A percentile compares a stretch with the other conserved stretches of the same genome.
Conservation (phyloP, 345 rosid genomes). For the Acer negundo region DNA sequence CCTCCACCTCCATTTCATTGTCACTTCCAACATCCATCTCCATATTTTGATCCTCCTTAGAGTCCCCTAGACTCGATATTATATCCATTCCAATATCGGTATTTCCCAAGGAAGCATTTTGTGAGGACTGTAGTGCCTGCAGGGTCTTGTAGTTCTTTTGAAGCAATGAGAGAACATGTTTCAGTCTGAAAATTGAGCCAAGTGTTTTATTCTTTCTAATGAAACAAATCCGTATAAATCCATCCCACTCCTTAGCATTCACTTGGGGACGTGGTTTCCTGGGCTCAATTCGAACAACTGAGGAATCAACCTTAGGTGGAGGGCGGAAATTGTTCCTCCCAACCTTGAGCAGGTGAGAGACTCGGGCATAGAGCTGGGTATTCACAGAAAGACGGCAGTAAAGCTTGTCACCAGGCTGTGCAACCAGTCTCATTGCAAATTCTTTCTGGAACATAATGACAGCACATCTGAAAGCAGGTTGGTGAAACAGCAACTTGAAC, state of each 20-base stretch:
- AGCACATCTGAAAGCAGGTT: constrained; percentile 83
- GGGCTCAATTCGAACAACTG: constrained; percentile 90
- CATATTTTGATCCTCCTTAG: constrained; percentile 50
- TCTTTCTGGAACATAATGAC: constrained; percentile 93
- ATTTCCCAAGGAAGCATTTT: constrained; percentile 20
- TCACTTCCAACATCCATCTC: constrained; percentile 51
- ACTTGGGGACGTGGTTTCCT: constrained; percentile 70
- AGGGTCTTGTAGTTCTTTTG: constrained; percentile 88
- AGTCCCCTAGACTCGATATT: constrained; percentile 27
- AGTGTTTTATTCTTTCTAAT: constrained; percentile 88
- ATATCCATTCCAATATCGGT: constrained; percentile 29
- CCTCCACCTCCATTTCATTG: constrained; percentile 37
- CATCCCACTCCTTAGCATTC: constrained; percentile 86
- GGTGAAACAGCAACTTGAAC: constrained; percentile 77
- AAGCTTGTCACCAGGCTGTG: constrained; percentile 82
- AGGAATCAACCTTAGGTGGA: constrained; percentile 93
- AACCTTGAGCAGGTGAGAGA: constrained; percentile 85
- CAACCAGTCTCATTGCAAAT: constrained; percentile 91
- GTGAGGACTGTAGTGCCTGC: constrained; percentile 53
- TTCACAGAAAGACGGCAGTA: constrained; percentile 88
- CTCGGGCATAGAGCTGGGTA: constrained; percentile 84
- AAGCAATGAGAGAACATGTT: constrained; percentile 57
- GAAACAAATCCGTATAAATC: constrained; percentile 80
- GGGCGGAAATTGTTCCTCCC: constrained; percentile 97
- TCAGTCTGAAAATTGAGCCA: constrained; percentile 77